Conservation (phyloP, 1,139 yeast genomes). For the Arxiozyma bovina region DNA sequence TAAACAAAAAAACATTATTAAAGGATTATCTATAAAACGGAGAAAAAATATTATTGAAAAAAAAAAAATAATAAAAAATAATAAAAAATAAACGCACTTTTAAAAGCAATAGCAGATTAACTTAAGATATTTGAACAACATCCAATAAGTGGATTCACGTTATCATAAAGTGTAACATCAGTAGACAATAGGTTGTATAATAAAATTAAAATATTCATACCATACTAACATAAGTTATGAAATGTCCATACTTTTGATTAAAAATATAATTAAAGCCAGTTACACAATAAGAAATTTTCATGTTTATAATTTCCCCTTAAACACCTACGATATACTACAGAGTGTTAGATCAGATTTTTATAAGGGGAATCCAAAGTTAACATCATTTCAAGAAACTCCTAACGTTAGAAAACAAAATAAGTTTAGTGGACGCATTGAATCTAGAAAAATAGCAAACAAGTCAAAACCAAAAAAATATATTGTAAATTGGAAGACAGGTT, state of each 20-base stretch:
- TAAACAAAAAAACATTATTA: too few species aligned
- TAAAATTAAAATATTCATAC: too few species aligned
- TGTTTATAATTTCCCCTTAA: background rate
- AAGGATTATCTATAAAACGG: too few species aligned
- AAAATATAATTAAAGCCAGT: background rate
- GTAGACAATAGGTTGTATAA: too few species aligned
- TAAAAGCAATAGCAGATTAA: too few species aligned
- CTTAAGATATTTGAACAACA: too few species aligned
- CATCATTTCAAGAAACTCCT: background rate
- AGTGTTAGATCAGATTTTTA: constrained; percentile 2
- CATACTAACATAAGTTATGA: background rate
- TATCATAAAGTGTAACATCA: background rate
- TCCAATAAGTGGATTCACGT: background rate
- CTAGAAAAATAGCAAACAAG: background rate
- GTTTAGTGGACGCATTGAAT: background rate
- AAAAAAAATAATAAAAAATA: too few species aligned
- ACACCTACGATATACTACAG: background rate
- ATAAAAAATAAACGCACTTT: too few species aligned
- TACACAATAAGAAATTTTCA: background rate
- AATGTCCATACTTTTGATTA: background rate
- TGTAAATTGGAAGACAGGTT: constrained; percentile 26
- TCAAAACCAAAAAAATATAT: constrained; percentile 9
- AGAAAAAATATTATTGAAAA: too few species aligned
- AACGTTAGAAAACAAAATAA: background rate
- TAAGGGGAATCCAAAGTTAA: background rate